phyloP scores from a whole-genome alignment of 805 yeast genomes.

The Spathaspora sp. region DNA sequence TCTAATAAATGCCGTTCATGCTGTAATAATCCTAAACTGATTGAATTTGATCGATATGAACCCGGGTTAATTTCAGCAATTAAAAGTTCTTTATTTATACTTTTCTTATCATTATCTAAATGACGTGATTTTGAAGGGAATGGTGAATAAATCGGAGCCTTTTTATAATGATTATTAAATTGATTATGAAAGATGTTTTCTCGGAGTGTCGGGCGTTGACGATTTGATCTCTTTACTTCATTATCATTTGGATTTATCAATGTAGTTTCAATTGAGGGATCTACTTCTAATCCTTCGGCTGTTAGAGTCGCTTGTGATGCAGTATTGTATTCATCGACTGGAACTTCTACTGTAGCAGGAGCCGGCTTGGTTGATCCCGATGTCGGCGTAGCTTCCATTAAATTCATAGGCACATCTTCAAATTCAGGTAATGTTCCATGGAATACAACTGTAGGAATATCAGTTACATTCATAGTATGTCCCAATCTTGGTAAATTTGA shows the following conservation, averaged over 20 bases:
- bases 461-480: constrained; percentile 4
- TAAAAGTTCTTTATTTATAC: constrained; percentile 14
- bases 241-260: neutral
- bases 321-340: constrained; percentile 1
- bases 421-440: constrained; percentile 30
- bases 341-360: neutral
- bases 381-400: constrained; percentile 27
- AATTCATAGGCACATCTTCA: constrained; percentile 38
- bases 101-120: constrained; percentile 31
- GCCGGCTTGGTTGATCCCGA: neutral
- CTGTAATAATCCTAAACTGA: constrained; percentile 38
- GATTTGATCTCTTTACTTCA: neutral
- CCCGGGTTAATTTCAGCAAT: constrained; percentile 20
- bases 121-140: constrained; percentile 38
- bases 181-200: constrained; percentile 16
- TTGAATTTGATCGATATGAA: constrained; percentile 35
- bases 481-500: constrained; percentile 33
- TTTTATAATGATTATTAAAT: constrained; percentile 45
- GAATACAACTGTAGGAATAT: constrained; percentile 13
- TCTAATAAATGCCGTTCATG: constrained; percentile 10
- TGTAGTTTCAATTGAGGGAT: neutral
- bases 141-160: constrained; percentile 40
- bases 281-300: neutral
- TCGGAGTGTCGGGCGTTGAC: neutral
- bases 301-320: constrained; percentile 3